phyloP scores from a whole-genome alignment of 495 filamentous ascomycete genomes.

The Evernia prunastri region DNA sequence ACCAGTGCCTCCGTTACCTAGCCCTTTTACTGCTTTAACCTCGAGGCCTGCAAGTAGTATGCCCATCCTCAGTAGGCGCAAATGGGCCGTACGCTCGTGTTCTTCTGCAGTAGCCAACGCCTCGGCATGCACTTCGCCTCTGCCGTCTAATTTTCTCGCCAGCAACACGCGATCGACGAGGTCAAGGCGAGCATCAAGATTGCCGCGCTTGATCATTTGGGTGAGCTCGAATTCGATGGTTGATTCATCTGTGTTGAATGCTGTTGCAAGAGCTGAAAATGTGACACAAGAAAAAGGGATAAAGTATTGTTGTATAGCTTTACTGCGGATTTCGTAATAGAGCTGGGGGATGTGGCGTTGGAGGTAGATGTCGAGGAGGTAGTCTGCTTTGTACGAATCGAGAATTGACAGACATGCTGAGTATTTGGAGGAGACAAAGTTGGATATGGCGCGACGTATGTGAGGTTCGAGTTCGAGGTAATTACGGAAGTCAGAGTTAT shows the following conservation, averaged over 20 bases:
- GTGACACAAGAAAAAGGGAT: conserved; percentile 72
- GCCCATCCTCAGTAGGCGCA: conserved; percentile 69
- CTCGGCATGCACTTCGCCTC: conserved; percentile 58
- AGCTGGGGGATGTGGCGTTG: conserved; percentile 65
- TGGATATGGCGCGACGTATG: conserved; percentile 79
- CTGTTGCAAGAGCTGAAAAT: conserved; percentile 59
- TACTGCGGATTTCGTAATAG: conserved; percentile 68
- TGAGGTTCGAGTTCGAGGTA: conserved; percentile 93
- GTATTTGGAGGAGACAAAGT: conserved; percentile 86
- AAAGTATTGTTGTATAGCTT: conserved; percentile 88
- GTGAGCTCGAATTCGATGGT: conserved; percentile 71
- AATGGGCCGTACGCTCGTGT: conserved; percentile 66
- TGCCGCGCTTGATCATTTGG: conserved; percentile 62
- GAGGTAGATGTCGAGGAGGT: conserved; percentile 82
- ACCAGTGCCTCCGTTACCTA: conserved; percentile 3
- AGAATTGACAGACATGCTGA: conserved; percentile 74
- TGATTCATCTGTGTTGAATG: conserved; percentile 51
- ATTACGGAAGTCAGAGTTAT: conserved; percentile 69
- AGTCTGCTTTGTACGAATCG: conserved; percentile 74
- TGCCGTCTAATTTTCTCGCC: conserved; percentile 56
- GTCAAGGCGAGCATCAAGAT: conserved; percentile 76
- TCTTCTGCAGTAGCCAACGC: conserved; percentile 59
- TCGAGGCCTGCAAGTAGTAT: conserved; percentile 69
- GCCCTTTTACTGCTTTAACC: conserved; percentile 39
- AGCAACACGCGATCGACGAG: conserved; percentile 72